Base-by-base conservation (phyloP, 2,329 filamentous ascomycete genomes). In the Colletotrichum salicis region DNA sequence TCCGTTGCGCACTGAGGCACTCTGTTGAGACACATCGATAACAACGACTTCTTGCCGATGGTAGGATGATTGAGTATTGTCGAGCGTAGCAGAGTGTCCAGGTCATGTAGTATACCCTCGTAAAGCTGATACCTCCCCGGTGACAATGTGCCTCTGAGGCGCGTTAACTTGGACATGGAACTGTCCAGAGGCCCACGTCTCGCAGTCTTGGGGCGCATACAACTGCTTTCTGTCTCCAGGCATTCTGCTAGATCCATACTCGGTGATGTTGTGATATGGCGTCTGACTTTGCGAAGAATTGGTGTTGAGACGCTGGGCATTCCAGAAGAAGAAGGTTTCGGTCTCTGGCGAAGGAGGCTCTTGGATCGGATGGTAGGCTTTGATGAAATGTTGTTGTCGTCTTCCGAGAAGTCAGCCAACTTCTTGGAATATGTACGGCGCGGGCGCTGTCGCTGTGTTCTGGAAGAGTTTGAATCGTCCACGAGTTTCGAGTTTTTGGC, bases 11-110 rank as follows among this genome's bases (percentile, higher is more conserved):
- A 87, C 19, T 80, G 79, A 1, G 87, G 87, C 15, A 89, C 79
- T 71, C 82, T 83, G 64, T 83, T 80, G 6, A 89, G 79, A 68
- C 86, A 87, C 82, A 86, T 85, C 24, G 83, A 82, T 22, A 88
- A 71, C 11, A 89, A 79, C 5, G 86, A 86, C 31, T 79, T 83
- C 13, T 54, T 55, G 5, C 27, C 62, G 7, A 48, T 45, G 12
- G 55, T 5, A 15, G 29, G 15, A 12, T 58, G 27, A 2, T 8
- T 51, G 5, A 22, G 35, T 10, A 35, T 55, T 4, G 80, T 82
- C 8, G 77, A 75, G 27, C 73, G 76, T 48, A 83, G 67, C 5
- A 83, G 51, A 11, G 74, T 67, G 33, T 76, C 74, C 24, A 82
- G 61, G 76, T 79, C 81, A 19, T 75, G 64, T 45, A 83, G 76